Percentiles rank a stretch among this genome's conserved stretches.
phyloP scores from a whole-genome alignment of 2,329 filamentous ascomycete genomes.

The Penicillium corylophilum region DNA sequence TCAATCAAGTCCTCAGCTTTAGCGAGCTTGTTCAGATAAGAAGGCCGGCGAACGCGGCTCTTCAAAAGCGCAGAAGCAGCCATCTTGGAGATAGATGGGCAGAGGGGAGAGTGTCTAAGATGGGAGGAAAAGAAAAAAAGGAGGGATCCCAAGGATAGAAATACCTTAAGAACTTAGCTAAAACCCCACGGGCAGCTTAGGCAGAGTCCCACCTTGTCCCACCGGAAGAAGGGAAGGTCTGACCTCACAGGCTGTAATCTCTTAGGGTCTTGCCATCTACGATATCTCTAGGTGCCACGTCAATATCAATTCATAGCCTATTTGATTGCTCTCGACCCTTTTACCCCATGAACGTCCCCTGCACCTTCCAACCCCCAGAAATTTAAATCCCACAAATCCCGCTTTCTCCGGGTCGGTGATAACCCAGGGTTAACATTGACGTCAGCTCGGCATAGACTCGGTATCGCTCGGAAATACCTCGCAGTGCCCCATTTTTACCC shows the following conservation, averaged over 20 bases:
- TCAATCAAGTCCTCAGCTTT: slow-evolving; percentile 76
- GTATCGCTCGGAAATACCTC: slow-evolving; percentile 13
- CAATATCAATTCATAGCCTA: neutral
- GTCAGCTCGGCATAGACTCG: slow-evolving; percentile 29
- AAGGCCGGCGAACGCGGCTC: slow-evolving; percentile 71
- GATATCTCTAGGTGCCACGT: neutral
- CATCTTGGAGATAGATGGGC: slow-evolving; percentile 32
- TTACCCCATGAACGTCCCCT: too few relatives aligned
- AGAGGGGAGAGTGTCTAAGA: slow-evolving; percentile 3
- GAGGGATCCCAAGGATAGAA: neutral
- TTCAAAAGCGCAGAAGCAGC: slow-evolving; percentile 71
- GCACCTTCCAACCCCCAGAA: too few relatives aligned
- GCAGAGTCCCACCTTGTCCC: neutral
- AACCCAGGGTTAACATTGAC: slow-evolving; percentile 19
- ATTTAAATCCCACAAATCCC: neutral
- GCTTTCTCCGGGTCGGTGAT: neutral
- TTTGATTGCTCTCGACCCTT: neutral
- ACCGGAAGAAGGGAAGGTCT: slow-evolving; percentile 13
- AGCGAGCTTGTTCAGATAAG: slow-evolving; percentile 76
- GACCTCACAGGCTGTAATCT: neutral
- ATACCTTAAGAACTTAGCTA: neutral
- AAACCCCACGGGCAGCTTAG: slow-evolving; percentile 13
- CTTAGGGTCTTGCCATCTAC: neutral
- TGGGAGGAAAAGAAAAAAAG: slow-evolving; percentile 12
- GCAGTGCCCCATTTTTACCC: neutral